phyloP scores from a whole-genome alignment of 805 yeast species.

The Saccharomycopsis sp. region DNA sequence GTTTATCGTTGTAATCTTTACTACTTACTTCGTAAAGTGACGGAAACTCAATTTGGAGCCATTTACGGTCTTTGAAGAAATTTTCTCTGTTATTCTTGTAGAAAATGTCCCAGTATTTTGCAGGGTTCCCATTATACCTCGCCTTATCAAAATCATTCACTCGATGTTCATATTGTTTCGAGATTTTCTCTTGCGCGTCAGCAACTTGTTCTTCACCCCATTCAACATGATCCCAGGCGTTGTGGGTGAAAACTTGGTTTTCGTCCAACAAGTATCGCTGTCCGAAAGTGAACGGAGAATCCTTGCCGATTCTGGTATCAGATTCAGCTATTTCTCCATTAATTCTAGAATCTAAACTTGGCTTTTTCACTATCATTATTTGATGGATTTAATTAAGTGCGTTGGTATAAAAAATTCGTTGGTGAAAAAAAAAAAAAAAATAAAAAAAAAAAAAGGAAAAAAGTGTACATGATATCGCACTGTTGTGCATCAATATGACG shows the following conservation, averaged over 20 bases:
- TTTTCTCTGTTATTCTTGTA: conserved; percentile 86
- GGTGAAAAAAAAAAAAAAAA: not conserved
- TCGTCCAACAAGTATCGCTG: conserved; percentile 67
- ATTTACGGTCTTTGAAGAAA: conserved; percentile 92
- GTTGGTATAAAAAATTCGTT: no score
- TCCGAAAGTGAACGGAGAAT: conserved; percentile 87
- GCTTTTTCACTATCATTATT: conserved; percentile 8
- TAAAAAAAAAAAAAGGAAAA: no score
- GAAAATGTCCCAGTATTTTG: conserved; percentile 91
- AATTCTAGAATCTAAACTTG: conserved; percentile 18
- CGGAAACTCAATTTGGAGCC: conserved; percentile 95
- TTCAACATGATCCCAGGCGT: conserved; percentile 94
- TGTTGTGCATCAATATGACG: no score
- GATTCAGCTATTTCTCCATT: conserved; percentile 14
- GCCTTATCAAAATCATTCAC: conserved; percentile 83
- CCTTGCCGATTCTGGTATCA: conserved; percentile 68
- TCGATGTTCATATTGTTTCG: conserved; percentile 70
- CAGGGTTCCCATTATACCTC: conserved; percentile 77
- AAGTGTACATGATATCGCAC: no score
- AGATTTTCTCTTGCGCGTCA: conserved; percentile 68
- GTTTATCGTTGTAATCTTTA: conserved; percentile 48
- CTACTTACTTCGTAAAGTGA: conserved; percentile 70
- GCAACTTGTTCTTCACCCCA: conserved; percentile 88
- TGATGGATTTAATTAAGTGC: no score
- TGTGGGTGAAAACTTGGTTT: conserved; percentile 82